Base-by-base conservation (phyloP, 169 alveolate species). In the Theileria orientalis region DNA sequence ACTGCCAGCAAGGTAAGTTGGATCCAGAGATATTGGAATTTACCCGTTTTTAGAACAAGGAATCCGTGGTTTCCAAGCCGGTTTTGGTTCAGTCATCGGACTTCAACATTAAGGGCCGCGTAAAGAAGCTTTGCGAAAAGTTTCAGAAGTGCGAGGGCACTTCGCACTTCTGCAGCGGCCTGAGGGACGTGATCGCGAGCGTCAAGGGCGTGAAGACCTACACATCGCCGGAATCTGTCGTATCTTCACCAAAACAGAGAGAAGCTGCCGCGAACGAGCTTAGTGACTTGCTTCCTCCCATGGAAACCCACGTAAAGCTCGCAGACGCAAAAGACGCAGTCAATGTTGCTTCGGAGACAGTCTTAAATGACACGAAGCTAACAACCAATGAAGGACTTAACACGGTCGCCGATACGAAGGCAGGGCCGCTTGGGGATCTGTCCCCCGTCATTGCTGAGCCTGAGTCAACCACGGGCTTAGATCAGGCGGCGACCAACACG, bases 71-170 rank as follows among this genome's bases (percentile, higher is more conserved):
- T 25, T 44, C 40, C 30, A 51, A 49, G 52, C 62, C 52, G 41
- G 23, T 13, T 2, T 62, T 32, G 61, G 54, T 32, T 51, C 19
- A 61, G 32, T 13, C 71, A 67, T 40, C 44, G 2, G 67, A 41
- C 62, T 42, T 40, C 27, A 35, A 61, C 56, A 46, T 67, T 25
- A 73, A 82, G 79, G 89, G 89, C n/a, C 62, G 69, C 30, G 89
- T 82, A 0, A 82, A 82, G 76, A 67, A 80, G 30, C 74, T 82
- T 16, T 82, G 89, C 37, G 51, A 72, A 13, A 59, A 33, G 61
- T 82, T 82, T 32, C 89, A 82, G 42, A 67, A 74, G 63, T 82
- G 52, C 2, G 27, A n/a, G 16, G 69, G 51, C 16, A 59, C 72
- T 44, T 56, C 56, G 30, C 21, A 69, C 23, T 71, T 74, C 46